Evolutionary conservation across 2,329 filamentous ascomycete genomes (phyloP).

Genomic region (Aspergillus arachidicola): DNA sequence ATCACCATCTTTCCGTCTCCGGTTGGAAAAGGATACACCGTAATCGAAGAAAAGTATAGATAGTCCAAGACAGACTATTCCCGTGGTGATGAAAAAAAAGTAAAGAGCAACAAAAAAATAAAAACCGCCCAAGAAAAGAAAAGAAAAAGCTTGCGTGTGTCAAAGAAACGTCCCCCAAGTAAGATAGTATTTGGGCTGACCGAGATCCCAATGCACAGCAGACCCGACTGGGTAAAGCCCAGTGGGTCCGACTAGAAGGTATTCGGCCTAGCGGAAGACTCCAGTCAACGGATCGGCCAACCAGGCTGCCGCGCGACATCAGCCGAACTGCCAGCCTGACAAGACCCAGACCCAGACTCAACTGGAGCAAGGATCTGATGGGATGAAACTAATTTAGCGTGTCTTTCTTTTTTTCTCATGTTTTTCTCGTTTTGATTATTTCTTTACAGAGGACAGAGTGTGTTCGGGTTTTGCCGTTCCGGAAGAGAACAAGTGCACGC

Average conservation of each 20-base stretch:
- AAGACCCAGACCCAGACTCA: not conserved
- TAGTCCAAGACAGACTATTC: too few species aligned
- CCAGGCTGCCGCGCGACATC: not conserved
- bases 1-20: not conserved
- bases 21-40: not conserved
- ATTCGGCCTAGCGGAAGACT: not conserved
- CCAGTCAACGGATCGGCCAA: not conserved
- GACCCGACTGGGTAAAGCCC: conserved; percentile 13
- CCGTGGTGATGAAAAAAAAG: not conserved
- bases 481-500: not conserved
- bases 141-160: not conserved
- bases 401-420: not conserved
- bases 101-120: not conserved
- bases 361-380: not conserved
- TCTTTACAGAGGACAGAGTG: too few species aligned
- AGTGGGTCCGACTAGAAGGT: not conserved
- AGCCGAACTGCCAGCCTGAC: conserved; percentile 2
- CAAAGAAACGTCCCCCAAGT: not conserved
- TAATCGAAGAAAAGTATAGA: not conserved
- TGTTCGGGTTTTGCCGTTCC: not conserved
- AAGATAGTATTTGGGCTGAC: not conserved
- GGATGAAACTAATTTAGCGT: conserved; percentile 1
- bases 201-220: conserved; percentile 10
- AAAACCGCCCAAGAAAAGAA: not conserved
- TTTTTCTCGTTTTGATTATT: not conserved